A percentile compares a stretch with the other conserved stretches of the same genome.
Conservation (phyloP, 495 filamentous ascomycete genomes). For the Clavariopsis aquatica region DNA sequence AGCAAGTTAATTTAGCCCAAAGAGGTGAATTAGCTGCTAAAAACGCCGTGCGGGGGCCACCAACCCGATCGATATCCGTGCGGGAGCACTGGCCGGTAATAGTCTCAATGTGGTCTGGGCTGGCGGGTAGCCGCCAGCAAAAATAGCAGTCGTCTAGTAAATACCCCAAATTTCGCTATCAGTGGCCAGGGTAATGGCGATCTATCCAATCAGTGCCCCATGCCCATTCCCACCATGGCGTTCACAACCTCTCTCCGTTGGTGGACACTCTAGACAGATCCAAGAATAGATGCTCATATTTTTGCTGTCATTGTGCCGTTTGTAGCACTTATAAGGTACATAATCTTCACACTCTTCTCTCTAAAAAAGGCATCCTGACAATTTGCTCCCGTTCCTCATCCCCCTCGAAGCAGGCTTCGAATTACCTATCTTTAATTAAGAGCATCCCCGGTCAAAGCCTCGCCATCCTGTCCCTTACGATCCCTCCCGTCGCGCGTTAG, state of each 20-base stretch:
- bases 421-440: slow-evolving; percentile 48
- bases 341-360: slow-evolving; percentile 24
- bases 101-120: slow-evolving; percentile 9
- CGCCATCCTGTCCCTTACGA: slow-evolving; percentile 40
- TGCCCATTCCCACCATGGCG: not conserved
- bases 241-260: slow-evolving; percentile 17
- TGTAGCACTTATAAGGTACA: slow-evolving; percentile 47
- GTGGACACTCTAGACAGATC: slow-evolving; percentile 23
- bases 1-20: slow-evolving; percentile 19
- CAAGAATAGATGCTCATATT: slow-evolving; percentile 44
- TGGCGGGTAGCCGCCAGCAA: slow-evolving; percentile 36
- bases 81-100: slow-evolving; percentile 16
- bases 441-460: slow-evolving; percentile 39
- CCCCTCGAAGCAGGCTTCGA: slow-evolving; percentile 38
- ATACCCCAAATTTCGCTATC: slow-evolving; percentile 32
- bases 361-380: slow-evolving; percentile 40
- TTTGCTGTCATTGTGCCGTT: slow-evolving; percentile 39
- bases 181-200: slow-evolving; percentile 11
- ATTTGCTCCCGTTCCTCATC: slow-evolving; percentile 45
- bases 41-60: slow-evolving; percentile 27
- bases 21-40: slow-evolving; percentile 33
- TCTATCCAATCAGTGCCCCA: slow-evolving; percentile 28
- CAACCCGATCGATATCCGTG: slow-evolving; percentile 5
- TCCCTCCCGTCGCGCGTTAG: slow-evolving; percentile 41
- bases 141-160: slow-evolving; percentile 36